Conservation (phyloP, 2,329 filamentous ascomycete genomes). For the Rugonectria rugulosa region DNA sequence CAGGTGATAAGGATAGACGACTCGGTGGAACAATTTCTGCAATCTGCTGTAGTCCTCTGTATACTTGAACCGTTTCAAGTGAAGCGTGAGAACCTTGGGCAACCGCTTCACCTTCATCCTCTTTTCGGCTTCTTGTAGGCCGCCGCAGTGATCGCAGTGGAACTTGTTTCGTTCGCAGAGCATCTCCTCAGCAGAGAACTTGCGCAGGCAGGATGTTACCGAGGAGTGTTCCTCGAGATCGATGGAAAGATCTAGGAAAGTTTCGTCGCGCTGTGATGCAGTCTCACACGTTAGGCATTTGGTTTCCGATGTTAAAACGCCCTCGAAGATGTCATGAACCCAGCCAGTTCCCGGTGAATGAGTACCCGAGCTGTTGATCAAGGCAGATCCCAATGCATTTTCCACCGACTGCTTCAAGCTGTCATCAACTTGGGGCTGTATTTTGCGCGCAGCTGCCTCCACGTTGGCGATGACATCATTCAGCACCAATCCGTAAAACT, state of each 20-base stretch:
- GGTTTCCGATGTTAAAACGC: conserved; percentile 92
- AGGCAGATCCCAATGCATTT: conserved; percentile 43
- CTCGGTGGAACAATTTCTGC: conserved; percentile 95
- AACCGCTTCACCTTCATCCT: conserved; percentile 98
- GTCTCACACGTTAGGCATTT: conserved; percentile 97
- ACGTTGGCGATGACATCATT: conserved; percentile 96
- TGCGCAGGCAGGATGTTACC: conserved; percentile 91
- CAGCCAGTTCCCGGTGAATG: conserved; percentile 76
- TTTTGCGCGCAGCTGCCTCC: conserved; percentile 79
- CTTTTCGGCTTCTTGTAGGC: conserved; percentile 96
- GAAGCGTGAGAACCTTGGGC: conserved; percentile 88
- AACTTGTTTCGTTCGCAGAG: conserved; percentile 98
- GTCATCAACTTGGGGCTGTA: conserved; percentile 53
- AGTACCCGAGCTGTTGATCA: conserved; percentile 50
- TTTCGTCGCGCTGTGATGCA: conserved; percentile 92
- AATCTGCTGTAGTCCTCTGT: conserved; percentile 93
- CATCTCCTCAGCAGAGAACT: conserved; percentile 99
- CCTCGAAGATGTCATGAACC: conserved; percentile 98
- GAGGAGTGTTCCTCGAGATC: conserved; percentile 95
- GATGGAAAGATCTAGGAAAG: conserved; percentile 94
- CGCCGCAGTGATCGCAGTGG: conserved; percentile 96
- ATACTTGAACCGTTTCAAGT: conserved; percentile 98
- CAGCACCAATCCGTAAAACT: conserved; percentile 93
- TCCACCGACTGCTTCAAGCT: conserved; percentile 61
- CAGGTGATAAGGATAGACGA: conserved; percentile 96